phyloP scores from a whole-genome alignment of 1,139 yeast species.

The Lodderomyces metapsilosis region DNA sequence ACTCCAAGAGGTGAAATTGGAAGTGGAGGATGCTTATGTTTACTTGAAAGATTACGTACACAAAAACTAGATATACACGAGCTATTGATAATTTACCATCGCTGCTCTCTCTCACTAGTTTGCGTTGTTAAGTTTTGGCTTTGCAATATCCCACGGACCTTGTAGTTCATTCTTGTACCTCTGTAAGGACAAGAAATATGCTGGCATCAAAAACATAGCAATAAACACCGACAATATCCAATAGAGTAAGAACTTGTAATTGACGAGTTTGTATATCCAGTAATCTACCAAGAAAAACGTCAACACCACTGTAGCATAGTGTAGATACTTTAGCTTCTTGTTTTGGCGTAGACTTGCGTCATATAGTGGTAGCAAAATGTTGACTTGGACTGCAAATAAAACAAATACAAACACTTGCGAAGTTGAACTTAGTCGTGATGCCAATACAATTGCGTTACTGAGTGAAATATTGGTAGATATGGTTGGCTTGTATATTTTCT shows the following conservation, averaged over 20 bases:
- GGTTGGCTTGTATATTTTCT: slow-evolving; percentile 51
- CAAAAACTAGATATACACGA: no score
- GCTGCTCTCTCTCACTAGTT: no score
- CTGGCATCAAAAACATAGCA: slow-evolving; percentile 62
- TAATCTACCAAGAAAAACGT: slow-evolving; percentile 22
- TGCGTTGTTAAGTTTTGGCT: slow-evolving; percentile 44
- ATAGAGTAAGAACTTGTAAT: slow-evolving; percentile 32
- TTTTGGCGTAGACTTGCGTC: slow-evolving; percentile 54
- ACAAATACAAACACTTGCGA: slow-evolving; percentile 81
- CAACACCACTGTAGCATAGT: slow-evolving; percentile 21
- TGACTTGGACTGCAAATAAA: slow-evolving; percentile 66
- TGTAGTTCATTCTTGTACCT: slow-evolving; percentile 82
- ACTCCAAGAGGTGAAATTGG: slow-evolving; percentile 63
- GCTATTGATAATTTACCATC: no score
- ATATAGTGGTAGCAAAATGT: slow-evolving; percentile 71
- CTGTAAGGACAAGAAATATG: slow-evolving; percentile 68
- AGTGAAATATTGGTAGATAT: slow-evolving; percentile 80
- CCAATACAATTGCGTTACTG: slow-evolving; percentile 85
- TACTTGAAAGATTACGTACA: slow-evolving; percentile 5
- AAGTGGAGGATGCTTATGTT: slow-evolving; percentile 47
- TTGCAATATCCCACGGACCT: slow-evolving; percentile 95
- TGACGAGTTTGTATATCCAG: slow-evolving; percentile 20
- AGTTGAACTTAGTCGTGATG: slow-evolving; percentile 76
- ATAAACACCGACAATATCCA: slow-evolving; percentile 52
- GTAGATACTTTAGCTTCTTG: slow-evolving; percentile 29